Evolutionary conservation across 179 eudicot genomes (phyloP).

Genomic region (Spinacia oleracea): DNA sequence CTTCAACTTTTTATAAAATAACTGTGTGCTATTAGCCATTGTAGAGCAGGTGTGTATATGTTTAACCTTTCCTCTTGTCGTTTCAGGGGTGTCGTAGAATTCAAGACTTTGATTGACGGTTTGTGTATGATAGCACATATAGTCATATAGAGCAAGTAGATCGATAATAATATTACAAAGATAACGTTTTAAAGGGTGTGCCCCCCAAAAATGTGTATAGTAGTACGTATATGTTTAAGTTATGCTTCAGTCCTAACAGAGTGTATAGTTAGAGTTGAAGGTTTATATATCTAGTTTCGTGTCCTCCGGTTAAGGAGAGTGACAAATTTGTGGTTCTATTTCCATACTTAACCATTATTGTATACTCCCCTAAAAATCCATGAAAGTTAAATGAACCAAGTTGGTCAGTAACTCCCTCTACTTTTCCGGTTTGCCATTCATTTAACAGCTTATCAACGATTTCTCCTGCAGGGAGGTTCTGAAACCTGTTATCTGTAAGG

Average conservation of each 20-base stretch:
- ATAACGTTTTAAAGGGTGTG: background rate
- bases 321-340: constrained; percentile 44
- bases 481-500: constrained; percentile 60
- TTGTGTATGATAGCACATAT: background rate
- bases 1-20: too few species aligned
- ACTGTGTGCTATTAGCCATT: constrained; percentile 23
- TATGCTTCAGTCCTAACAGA: background rate
- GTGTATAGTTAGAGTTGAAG: constrained; percentile 47
- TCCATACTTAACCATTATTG: constrained; percentile 38
- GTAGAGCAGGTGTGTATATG: too few species aligned
- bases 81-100: background rate
- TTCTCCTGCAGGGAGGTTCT: constrained; percentile 76
- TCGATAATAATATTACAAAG: background rate
- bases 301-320: constrained; percentile 53
- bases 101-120: background rate
- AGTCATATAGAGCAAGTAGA: background rate
- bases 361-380: constrained; percentile 77
- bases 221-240: too few species aligned
- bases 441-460: constrained; percentile 59
- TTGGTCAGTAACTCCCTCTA: constrained; percentile 49
- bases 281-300: constrained; percentile 68
- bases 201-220: too few species aligned
- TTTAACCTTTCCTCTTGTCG: background rate
- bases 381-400: constrained; percentile 64
- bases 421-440: constrained; percentile 66